A percentile compares a stretch with the other conserved stretches of the same genome.
These are phyloP conservation scores for Microdochium bolleyi DNA, from an alignment of 2,329 filamentous ascomycete genomes.

Conservation along the genomic window DNA sequence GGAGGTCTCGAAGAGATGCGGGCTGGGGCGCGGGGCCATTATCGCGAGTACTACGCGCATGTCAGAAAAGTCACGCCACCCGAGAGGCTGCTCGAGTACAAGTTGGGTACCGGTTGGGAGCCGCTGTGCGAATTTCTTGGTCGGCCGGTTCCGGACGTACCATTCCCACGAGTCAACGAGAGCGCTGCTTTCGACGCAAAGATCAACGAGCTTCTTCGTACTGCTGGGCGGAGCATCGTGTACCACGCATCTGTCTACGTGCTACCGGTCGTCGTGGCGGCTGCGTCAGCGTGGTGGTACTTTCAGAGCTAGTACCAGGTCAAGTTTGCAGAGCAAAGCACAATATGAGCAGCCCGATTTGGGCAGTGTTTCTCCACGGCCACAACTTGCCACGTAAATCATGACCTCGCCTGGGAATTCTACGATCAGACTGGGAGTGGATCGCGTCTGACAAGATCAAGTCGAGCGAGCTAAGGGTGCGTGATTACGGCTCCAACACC, in stretches of 20 bases:
- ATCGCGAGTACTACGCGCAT: conserved; percentile 9
- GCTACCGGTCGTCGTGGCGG: not conserved
- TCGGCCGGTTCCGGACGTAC: conserved; percentile 6
- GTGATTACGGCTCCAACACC: not conserved
- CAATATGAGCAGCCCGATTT: no score
- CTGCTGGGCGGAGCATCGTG: not conserved
- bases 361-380: no score
- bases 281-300: not conserved
- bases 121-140: conserved; percentile 15
- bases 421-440: not conserved
- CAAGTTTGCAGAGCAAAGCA: no score
- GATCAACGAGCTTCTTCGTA: not conserved
- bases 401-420: not conserved
- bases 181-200: not conserved
- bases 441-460: not conserved
- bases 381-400: no score
- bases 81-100: conserved; percentile 11
- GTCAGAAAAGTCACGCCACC: conserved; percentile 7
- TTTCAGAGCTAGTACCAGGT: not conserved
- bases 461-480: not conserved
- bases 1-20: not conserved
- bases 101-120: conserved; percentile 13
- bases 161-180: conserved; percentile 7
- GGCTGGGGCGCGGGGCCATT: conserved; percentile 1
- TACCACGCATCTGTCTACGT: not conserved